Evolutionary conservation across 2,329 filamentous ascomycete genomes (phyloP), one percentile per base, ranked within the genome.

Genomic region (Xylogone sp.): DNA sequence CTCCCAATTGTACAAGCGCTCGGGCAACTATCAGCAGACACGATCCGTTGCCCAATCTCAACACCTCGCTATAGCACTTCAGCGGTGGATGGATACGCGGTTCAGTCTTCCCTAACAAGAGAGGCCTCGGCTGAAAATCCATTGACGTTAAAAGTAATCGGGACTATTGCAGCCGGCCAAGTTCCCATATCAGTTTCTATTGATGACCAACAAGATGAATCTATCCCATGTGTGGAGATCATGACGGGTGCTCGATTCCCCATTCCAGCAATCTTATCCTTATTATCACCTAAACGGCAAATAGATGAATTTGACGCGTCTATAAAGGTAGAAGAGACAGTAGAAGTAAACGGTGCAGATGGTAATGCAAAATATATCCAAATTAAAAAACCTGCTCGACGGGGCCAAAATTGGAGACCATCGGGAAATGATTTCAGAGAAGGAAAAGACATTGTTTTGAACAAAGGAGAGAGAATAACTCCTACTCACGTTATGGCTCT

Each of bases 181-280:
- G 29, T 42, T 16, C 51, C 53, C 9, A 19, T 57, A 24, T 44
- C 22, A 7, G 34, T 56, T 16, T 12, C 43, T 9, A 39, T 22
- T 3, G 27, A 39, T 18, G 39, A n/a, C n/a, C n/a, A 22, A 7
- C 42, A 48, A 21, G 46, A 31, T 13, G 49, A 48, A 2, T 21
- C 43, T 1, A 52, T 51, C 19, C 51, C 55, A 12, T 65, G 62
- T 22, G 54, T 60, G 18, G 61, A 65, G 43, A 63, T 65, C 21
- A 64, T 64, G 62, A 65, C 62, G 5, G 62, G 62, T 10, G 62
- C 62, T 4, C 50, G 49, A 7, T 65, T 65, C 45, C 62, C 62
- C 3, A 22, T 19, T 3, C 44, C 44, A 42, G n/a, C n/a, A n/a
- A n/a, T n/a, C n/a, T 31, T 31, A 13, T 31, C 27, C 27, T 31